A percentile compares a stretch with the other conserved stretches of the same genome.
Evolutionary conservation across 106 monocot genomes (phyloP).

Genomic region (Cymbidium sinense): DNA sequence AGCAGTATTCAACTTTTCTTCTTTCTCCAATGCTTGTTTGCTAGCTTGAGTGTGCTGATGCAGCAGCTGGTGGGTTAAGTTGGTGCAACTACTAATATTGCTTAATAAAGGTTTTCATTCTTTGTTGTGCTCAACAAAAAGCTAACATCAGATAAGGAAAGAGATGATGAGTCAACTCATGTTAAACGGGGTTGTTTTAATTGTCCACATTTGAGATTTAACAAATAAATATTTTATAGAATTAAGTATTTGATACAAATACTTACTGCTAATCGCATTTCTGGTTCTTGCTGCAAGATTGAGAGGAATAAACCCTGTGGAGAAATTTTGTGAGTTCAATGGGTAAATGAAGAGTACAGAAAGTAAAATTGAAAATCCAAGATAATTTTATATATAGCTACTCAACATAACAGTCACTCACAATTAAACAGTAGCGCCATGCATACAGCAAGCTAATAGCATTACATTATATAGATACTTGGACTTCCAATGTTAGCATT

Average conservation of each 20-base stretch:
- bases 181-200: not conserved
- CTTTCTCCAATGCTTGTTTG: not conserved
- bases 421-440: not conserved
- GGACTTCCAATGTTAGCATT: not conserved
- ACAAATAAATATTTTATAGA: not conserved
- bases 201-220: not conserved
- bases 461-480: not conserved
- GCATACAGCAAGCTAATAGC: not conserved
- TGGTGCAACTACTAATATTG: too few species aligned
- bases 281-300: slow-evolving; percentile 67
- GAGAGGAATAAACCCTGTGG: slow-evolving; percentile 80
- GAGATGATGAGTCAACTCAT: not conserved
- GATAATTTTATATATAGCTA: not conserved
- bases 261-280: slow-evolving; percentile 86
- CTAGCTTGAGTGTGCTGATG: not conserved
- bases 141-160: not conserved
- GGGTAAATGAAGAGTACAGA: not conserved
- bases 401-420: not conserved
- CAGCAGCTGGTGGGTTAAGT: too few species aligned
- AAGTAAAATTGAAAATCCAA: not conserved
- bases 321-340: not conserved
- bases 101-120: not conserved
- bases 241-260: not conserved
- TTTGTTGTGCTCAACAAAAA: not conserved
- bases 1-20: not conserved